Percentiles rank a stretch among this genome's conserved stretches.
Evolutionary conservation across 2,329 filamentous ascomycete genomes (phyloP).

Genomic region (Alternaria tenuissima): DNA sequence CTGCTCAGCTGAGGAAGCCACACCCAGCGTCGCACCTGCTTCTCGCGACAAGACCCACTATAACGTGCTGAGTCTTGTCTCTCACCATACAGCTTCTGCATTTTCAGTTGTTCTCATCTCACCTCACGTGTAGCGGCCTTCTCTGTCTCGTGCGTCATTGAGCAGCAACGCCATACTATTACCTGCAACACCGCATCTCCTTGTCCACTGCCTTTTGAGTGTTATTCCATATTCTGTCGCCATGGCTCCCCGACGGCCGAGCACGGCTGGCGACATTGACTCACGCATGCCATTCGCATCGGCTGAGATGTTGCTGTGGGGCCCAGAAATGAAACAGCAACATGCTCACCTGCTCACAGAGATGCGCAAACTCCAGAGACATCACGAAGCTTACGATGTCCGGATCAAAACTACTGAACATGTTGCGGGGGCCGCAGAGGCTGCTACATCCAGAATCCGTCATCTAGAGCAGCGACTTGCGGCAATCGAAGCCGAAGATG

Average conservation of each 20-base stretch:
- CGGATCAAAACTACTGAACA: slow-evolving; percentile 35
- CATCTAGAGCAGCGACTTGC: slow-evolving; percentile 30
- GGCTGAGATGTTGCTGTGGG: slow-evolving; percentile 50
- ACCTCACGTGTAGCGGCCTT: neutral
- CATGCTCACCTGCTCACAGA: slow-evolving; percentile 47
- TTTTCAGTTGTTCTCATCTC: neutral
- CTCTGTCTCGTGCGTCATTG: neutral
- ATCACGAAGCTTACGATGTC: slow-evolving; percentile 26
- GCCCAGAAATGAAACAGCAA: slow-evolving; percentile 51
- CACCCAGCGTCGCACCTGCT: slow-evolving; percentile 19
- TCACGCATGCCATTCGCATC: slow-evolving; percentile 30
- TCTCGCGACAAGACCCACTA: slow-evolving; percentile 7
- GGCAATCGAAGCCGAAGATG: slow-evolving; percentile 35
- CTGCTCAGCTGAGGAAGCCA: slow-evolving; percentile 18
- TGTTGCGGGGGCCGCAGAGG: slow-evolving; percentile 24
- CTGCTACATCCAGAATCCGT: slow-evolving; percentile 20
- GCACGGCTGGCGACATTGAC: slow-evolving; percentile 13
- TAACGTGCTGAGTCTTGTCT: neutral
- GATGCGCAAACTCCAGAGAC: slow-evolving; percentile 47
- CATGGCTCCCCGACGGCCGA: slow-evolving; percentile 18
- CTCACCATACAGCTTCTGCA: neutral
- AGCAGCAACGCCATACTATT: neutral
- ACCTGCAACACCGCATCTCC: neutral
- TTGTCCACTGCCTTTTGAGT: neutral
- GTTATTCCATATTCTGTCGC: neutral